Percentiles rank a stretch among this genome's conserved stretches.
Conservation (phyloP, 305 asterid genomes). For the Nicotiana rustica region DNA sequence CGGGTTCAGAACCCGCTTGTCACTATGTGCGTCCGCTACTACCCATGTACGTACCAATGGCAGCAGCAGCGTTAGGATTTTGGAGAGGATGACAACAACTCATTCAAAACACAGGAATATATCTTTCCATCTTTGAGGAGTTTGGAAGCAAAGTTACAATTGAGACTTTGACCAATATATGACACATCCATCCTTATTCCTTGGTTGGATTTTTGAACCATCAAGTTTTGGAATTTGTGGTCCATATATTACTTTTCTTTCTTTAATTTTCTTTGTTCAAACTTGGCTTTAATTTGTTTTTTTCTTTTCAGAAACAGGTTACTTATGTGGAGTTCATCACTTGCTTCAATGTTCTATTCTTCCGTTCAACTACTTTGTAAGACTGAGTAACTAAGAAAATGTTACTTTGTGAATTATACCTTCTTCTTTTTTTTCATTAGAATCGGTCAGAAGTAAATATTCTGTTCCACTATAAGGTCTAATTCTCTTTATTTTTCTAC, state of each 20-base stretch:
- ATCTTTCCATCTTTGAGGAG: neutral
- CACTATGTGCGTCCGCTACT: too few relatives aligned
- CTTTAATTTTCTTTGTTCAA: neutral
- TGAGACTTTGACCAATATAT: neutral
- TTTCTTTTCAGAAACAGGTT: too few relatives aligned
- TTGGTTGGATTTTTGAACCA: neutral
- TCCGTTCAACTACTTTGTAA: too few relatives aligned
- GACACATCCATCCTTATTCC: neutral
- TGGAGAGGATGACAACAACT: neutral
- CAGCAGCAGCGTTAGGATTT: neutral
- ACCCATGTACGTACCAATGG: neutral
- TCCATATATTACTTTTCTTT: neutral
- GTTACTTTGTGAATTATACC: too few relatives aligned
- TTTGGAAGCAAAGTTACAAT: conserved; percentile 26
- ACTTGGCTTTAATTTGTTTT: neutral
- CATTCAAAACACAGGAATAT: neutral
- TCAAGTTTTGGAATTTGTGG: conserved; percentile 15
- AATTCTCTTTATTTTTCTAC: too few relatives aligned
- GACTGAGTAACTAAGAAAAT: too few relatives aligned
- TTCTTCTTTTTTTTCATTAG: too few relatives aligned
- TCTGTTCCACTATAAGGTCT: too few relatives aligned
- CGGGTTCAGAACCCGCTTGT: too few relatives aligned
- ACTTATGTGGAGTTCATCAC: too few relatives aligned
- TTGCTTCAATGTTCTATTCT: too few relatives aligned
- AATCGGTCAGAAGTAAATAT: too few relatives aligned